Conservation (phyloP, 2,329 filamentous ascomycete species). For the Drechslerella coelobrocha region DNA sequence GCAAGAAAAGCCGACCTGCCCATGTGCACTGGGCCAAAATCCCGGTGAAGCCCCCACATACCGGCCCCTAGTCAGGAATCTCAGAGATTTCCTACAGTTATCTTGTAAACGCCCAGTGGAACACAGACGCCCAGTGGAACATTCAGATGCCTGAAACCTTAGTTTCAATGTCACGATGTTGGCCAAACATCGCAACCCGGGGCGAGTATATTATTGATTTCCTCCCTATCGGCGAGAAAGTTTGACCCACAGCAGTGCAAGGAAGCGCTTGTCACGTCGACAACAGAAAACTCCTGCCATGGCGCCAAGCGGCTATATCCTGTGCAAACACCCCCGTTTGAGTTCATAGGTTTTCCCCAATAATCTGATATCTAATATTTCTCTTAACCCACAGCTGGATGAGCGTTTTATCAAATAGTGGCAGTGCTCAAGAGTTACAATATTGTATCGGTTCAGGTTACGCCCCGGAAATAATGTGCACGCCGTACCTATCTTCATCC, state of each 20-base stretch:
- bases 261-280: not conserved
- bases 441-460: not conserved
- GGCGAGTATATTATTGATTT: not conserved
- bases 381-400: no score
- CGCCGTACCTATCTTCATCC: not conserved
- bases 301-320: not conserved
- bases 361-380: not conserved
- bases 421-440: not conserved
- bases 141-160: not conserved
- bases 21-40: not conserved
- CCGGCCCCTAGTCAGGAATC: no score
- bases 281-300: not conserved
- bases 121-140: slow-evolving; percentile 3
- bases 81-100: not conserved
- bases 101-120: slow-evolving; percentile 3
- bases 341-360: not conserved
- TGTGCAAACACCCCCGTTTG: not conserved
- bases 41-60: not conserved
- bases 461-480: not conserved
- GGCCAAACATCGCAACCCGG: not conserved
- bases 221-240: not conserved
- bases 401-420: not conserved
- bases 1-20: not conserved
- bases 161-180: slow-evolving; percentile 4
- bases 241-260: not conserved